Evolutionary conservation across 2,329 filamentous ascomycete genomes (phyloP).

Genomic region (Botrytis galanthina): DNA sequence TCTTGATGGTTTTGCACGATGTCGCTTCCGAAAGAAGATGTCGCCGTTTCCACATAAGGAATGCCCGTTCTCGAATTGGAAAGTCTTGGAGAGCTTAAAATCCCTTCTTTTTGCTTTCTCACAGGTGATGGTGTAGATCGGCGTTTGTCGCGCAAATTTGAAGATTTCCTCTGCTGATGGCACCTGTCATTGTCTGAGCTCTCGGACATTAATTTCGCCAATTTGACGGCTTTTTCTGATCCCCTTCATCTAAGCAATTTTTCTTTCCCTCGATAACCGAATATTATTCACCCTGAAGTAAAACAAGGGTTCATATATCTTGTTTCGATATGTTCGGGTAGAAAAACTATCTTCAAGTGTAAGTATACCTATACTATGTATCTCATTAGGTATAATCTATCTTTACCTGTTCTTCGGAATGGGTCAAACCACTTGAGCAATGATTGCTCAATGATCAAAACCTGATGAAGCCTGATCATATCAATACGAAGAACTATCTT

Average conservation of each 20-base stretch:
- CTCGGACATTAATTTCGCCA: constrained; percentile 11
- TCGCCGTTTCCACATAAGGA: background rate
- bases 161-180: background rate
- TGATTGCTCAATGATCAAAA: background rate
- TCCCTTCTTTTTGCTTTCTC: background rate
- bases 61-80: background rate
- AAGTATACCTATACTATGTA: background rate
- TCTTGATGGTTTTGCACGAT: background rate
- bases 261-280: constrained; percentile 13
- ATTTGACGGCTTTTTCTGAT: background rate
- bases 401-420: background rate
- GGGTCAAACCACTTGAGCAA: background rate
- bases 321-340: background rate
- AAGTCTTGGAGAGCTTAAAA: constrained; percentile 5
- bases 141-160: constrained; percentile 12
- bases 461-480: background rate
- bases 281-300: background rate
- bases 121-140: background rate
- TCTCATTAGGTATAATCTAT: background rate
- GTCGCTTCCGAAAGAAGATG: background rate
- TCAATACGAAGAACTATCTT: constrained; percentile 1
- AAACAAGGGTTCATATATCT: constrained; percentile 2
- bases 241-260: background rate
- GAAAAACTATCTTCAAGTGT: background rate
- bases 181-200: constrained; percentile 7